A percentile compares a stretch with the other conserved stretches of the same genome.
phyloP scores from a whole-genome alignment of 208 protist genomes.

The Trichomonas tenax region DNA sequence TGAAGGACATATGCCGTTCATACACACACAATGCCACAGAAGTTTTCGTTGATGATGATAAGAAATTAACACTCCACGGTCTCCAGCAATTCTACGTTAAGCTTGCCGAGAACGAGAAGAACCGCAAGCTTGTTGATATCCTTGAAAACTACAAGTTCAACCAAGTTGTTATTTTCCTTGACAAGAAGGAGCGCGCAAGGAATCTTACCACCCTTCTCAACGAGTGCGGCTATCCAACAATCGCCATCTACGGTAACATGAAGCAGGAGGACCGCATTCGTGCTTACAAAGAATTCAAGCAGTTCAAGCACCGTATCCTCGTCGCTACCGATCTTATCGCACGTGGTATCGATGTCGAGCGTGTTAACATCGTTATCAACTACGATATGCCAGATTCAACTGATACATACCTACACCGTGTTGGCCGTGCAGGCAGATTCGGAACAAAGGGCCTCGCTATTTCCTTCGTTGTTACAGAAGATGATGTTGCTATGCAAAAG shows the following conservation, averaged over 20 bases:
- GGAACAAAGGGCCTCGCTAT: conserved; percentile 98
- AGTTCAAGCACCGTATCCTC: conserved; percentile 85
- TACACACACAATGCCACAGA: conserved; percentile 85
- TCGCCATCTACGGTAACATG: conserved; percentile 77
- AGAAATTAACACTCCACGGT: conserved; percentile 94
- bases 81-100: conserved; percentile 94
- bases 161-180: conserved; percentile 98
- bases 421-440: conserved; percentile 84
- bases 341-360: conserved; percentile 97
- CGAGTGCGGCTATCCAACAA: conserved; percentile 81
- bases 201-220: conserved; percentile 78
- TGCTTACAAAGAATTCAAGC: conserved; percentile 76
- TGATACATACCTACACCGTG: conserved; percentile 93
- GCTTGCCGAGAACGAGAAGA: conserved; percentile 84
- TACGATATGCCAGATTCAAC: conserved; percentile 92
- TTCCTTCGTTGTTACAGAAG: conserved; percentile 74
- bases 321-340: conserved; percentile 97
- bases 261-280: conserved; percentile 62
- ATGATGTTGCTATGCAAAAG: conserved; percentile 74
- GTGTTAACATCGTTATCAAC: conserved; percentile 96
- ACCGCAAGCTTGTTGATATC: conserved; percentile 81
- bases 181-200: conserved; percentile 65
- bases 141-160: conserved; percentile 97
- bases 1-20: conserved; percentile 78
- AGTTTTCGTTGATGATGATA: conserved; percentile 89